Evolutionary conservation across 192 early-diverging fungal genomes (phyloP).

Genomic region (Polychytrium aggregatum): DNA sequence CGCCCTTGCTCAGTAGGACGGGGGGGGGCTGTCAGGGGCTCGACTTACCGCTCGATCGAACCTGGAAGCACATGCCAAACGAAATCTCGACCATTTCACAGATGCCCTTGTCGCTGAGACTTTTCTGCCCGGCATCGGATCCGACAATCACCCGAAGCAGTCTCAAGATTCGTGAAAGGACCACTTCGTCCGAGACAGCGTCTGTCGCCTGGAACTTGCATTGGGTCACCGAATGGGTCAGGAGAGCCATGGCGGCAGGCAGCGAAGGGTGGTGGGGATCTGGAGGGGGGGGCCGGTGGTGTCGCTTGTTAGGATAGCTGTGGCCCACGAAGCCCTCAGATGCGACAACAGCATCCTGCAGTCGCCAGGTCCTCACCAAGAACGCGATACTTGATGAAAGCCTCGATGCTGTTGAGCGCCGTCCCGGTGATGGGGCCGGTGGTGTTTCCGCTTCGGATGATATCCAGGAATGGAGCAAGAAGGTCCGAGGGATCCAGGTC

Average conservation of each 20-base stretch:
- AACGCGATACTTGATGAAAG: slow-evolving; percentile 76
- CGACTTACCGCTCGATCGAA: slow-evolving; percentile 62
- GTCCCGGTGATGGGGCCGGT: slow-evolving; percentile 89
- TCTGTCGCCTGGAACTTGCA: slow-evolving; percentile 96
- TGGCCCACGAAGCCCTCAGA: too few relatives aligned
- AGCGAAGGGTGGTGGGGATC: slow-evolving; percentile 55
- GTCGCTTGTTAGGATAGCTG: too few relatives aligned
- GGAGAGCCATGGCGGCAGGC: slow-evolving; percentile 52
- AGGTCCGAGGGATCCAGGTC: slow-evolving; percentile 48
- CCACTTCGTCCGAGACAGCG: slow-evolving; percentile 86
- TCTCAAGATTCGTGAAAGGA: slow-evolving; percentile 78
- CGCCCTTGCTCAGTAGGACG: neutral
- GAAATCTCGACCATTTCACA: slow-evolving; percentile 98
- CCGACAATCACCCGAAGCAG: slow-evolving; percentile 65
- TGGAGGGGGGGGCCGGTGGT: neutral
- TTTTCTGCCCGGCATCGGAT: slow-evolving; percentile 50
- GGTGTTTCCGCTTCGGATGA: slow-evolving; percentile 84
- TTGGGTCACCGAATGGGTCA: slow-evolving; percentile 78
- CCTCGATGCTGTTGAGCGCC: slow-evolving; percentile 80
- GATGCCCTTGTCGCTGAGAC: slow-evolving; percentile 78
- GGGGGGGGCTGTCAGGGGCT: too few relatives aligned
- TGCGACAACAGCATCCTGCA: too few relatives aligned
- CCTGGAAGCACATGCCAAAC: slow-evolving; percentile 94
- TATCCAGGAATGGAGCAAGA: slow-evolving; percentile 85
- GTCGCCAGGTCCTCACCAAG: slow-evolving; percentile 36